phyloP scores from a whole-genome alignment of 306 rosid genomes.

The Quercus bicolor region DNA sequence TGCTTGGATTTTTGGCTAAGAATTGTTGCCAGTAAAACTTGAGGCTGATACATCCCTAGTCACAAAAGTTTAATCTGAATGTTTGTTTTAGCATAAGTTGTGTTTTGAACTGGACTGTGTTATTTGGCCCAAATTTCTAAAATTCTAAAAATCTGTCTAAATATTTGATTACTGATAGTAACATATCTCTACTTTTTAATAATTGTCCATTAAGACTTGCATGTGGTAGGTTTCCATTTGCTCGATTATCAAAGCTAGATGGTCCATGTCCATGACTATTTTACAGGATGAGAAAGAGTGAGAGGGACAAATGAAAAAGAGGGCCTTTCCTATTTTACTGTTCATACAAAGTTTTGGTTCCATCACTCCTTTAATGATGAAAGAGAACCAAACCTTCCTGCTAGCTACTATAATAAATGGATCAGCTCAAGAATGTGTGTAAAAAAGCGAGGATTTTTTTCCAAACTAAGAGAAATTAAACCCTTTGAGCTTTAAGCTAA shows the following conservation, averaged over 20 bases:
- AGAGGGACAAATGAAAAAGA: not conserved
- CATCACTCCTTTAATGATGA: conserved; percentile 1
- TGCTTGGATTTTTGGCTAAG: too few species aligned
- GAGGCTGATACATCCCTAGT: too few species aligned
- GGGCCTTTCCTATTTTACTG: not conserved
- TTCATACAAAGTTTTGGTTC: conserved; percentile 4
- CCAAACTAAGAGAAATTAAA: not conserved
- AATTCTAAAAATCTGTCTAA: not conserved
- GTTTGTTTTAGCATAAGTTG: too few species aligned
- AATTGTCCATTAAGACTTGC: not conserved
- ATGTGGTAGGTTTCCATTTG: conserved; percentile 8
- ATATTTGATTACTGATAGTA: conserved; percentile 1
- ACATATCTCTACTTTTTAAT: not conserved
- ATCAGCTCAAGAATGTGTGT: not conserved
- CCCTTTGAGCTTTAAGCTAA: not conserved
- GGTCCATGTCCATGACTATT: not conserved
- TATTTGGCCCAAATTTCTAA: too few species aligned
- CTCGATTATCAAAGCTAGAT: not conserved
- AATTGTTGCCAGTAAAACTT: too few species aligned
- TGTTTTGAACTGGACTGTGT: too few species aligned
- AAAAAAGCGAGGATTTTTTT: not conserved
- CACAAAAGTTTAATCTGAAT: too few species aligned
- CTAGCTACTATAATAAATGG: conserved; percentile 42
- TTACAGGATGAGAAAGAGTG: not conserved
- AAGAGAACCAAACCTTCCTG: conserved; percentile 13